Evolutionary conservation across 805 yeast genomes (phyloP), one percentile per base, ranked within the genome.

Genomic region (Huiozyma naganishii): DNA sequence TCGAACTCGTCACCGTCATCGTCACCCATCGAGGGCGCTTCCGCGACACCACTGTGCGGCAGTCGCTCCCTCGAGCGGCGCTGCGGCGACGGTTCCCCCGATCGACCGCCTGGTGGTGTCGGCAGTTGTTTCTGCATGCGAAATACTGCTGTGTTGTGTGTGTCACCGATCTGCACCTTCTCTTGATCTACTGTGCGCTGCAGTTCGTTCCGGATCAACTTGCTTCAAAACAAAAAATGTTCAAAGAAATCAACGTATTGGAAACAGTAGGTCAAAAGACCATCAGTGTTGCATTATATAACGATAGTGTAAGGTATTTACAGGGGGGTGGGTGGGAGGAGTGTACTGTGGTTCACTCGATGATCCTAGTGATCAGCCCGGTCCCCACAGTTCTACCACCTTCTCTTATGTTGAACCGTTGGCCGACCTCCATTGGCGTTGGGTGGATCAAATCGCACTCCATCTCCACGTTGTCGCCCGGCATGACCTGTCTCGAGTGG

Each of bases 361-460:
- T 67, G 67, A 87, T 80, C 71, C 95, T 82, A 60, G 98, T 92
- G 59, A 92, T 79, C 74, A 92, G 74, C 75, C 98, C 98, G 55
- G 98, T 92, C 70, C 96, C 98, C 55, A 92, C 97, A 53, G 98
- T 92, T 74, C 83, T 85, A 67, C 97, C 97, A 73, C 97, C 97
- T 75, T 92, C 98, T 80, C 98, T 92, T 68, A 92, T 77, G 80
- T 92, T 92, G 83, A 92, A 92, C 73, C 97, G 85, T 76, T 89
- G 96, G 68, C 95, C 95, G 59, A 83, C 81, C 76, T 92, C 98
- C 52, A 92, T 62, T 49, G 97, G 95, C 55, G 94, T 85, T 66
- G 95, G 92, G 72, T 78, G 85, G 52, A 83, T 80, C 64, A 90
- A 75, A 65, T 83, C 83, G 65, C 90, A 85, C 62, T 79, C 80